These are phyloP conservation scores for Coniochaeta sp. DNA, from an alignment of 2,329 filamentous ascomycete genomes.

Conservation along the genomic window DNA sequence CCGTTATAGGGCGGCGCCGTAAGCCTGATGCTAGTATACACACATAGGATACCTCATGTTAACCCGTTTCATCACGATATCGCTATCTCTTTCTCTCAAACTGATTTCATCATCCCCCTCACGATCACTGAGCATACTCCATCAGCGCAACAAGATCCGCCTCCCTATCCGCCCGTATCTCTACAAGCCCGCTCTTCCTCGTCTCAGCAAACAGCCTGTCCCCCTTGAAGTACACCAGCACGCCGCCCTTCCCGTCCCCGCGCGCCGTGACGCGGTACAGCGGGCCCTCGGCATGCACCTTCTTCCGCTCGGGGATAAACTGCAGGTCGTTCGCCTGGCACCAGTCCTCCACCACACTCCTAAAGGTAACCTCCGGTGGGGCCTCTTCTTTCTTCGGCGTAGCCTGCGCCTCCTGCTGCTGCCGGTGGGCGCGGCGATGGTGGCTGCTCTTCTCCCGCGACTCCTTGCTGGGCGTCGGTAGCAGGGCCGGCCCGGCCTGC, in stretches of 20 bases:
- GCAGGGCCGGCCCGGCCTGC: constrained; percentile 16
- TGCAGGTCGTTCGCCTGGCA: constrained; percentile 71
- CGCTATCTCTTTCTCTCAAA: background rate
- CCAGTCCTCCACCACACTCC: constrained; percentile 73
- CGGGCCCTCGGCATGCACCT: constrained; percentile 54
- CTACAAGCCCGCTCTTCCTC: constrained; percentile 18
- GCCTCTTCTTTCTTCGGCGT: constrained; percentile 25
- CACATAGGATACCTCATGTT: too few species aligned
- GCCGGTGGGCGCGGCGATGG: background rate
- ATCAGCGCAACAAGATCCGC: constrained; percentile 19
- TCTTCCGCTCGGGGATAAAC: constrained; percentile 65
- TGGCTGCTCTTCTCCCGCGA: background rate
- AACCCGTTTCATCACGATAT: too few species aligned
- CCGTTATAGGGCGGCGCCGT: too few species aligned
- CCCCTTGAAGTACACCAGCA: constrained; percentile 60
- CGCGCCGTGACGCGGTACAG: constrained; percentile 76
- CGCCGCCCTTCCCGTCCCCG: constrained; percentile 68
- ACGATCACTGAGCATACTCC: constrained; percentile 14
- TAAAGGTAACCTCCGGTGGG: constrained; percentile 51
- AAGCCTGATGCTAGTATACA: too few species aligned
- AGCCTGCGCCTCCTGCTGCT: constrained; percentile 6
- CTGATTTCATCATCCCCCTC: too few species aligned
- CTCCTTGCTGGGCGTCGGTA: too few species aligned
- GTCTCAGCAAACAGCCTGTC: constrained; percentile 22
- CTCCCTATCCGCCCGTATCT: constrained; percentile 18